Percentiles rank a stretch among this genome's conserved stretches.
These are phyloP conservation scores for Halophytophthora polymorphica DNA, from an alignment of 352 stramenopile species.

Conservation along the genomic window DNA sequence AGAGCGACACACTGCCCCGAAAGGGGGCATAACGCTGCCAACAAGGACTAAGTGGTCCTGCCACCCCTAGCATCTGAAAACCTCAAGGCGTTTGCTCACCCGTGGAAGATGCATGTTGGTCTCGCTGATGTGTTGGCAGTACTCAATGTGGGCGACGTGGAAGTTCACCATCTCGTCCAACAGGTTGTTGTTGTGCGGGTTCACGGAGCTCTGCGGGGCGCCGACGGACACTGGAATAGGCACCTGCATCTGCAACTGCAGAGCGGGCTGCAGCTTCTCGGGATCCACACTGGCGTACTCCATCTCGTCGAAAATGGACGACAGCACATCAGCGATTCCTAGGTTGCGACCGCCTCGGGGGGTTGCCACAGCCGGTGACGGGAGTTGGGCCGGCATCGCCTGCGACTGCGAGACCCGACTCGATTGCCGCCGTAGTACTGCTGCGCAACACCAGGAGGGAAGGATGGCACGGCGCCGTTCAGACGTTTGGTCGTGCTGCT, in stretches of 20 bases:
- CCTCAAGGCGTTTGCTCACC: no score
- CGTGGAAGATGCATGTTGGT: no score
- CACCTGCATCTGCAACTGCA: conserved; percentile 14
- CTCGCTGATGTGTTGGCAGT: no score
- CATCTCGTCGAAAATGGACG: conserved; percentile 40
- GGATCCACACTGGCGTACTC: conserved; percentile 15
- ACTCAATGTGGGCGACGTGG: conserved; percentile 34
- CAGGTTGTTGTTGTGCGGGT: conserved; percentile 13
- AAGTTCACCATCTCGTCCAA: conserved; percentile 48
- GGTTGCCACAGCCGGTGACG: conserved; percentile 9
- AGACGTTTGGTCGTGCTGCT: conserved; percentile 16
- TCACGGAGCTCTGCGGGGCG: neutral
- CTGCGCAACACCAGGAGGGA: conserved; percentile 20
- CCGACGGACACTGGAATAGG: neutral
- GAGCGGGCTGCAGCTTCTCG: conserved; percentile 16
- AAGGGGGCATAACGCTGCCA: no score
- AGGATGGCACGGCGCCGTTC: conserved; percentile 11
- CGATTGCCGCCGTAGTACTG: conserved; percentile 16
- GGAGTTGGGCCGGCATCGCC: conserved; percentile 18
- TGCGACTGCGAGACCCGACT: conserved; percentile 7
- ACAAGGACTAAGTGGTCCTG: no score
- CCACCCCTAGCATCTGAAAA: no score
- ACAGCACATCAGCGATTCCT: conserved; percentile 22
- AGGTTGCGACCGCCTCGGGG: conserved; percentile 14
- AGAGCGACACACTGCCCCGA: no score